Percentiles rank a stretch among this genome's conserved stretches.
Evolutionary conservation across 129 eudicot species (phyloP).

Genomic region (Tagetes erecta): DNA sequence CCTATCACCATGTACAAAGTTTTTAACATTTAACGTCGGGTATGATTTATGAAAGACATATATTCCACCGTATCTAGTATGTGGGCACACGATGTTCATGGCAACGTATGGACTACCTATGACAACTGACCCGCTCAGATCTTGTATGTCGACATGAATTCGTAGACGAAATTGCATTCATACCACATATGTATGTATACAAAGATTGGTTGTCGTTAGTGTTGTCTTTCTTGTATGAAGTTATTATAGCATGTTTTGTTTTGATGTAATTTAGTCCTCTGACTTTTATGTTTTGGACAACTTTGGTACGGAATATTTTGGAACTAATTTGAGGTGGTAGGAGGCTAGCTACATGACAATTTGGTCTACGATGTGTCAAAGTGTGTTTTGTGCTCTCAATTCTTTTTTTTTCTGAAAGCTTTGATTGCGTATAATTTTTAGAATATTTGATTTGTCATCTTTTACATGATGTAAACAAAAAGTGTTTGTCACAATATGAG

Average conservation of each 20-base stretch:
- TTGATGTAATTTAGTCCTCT: not conserved
- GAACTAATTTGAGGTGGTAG: conserved; percentile 13
- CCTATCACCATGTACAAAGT: too few species aligned
- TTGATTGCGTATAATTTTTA: not conserved
- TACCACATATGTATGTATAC: conserved; percentile 4
- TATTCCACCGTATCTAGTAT: not conserved
- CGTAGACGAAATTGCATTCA: conserved; percentile 6
- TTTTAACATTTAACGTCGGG: not conserved
- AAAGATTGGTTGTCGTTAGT: conserved; percentile 25
- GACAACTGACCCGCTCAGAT: conserved; percentile 7
- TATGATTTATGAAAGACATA: conserved; percentile 14
- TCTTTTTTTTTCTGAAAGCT: not conserved
- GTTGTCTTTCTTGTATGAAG: conserved; percentile 24
- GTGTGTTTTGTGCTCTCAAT: conserved; percentile 1
- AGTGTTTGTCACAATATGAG: not conserved
- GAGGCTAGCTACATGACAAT: conserved; percentile 3
- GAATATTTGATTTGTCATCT: not conserved
- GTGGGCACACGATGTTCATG: conserved; percentile 5
- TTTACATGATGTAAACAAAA: not conserved
- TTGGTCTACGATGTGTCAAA: conserved; percentile 5
- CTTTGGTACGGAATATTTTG: not conserved
- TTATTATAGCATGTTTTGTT: conserved; percentile 14
- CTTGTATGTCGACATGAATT: conserved; percentile 14
- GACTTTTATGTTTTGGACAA: conserved; percentile 11
- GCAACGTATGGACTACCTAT: not conserved